Base-by-base conservation (phyloP, 345 rosid species). In the Pseudoturritis turrita region DNA sequence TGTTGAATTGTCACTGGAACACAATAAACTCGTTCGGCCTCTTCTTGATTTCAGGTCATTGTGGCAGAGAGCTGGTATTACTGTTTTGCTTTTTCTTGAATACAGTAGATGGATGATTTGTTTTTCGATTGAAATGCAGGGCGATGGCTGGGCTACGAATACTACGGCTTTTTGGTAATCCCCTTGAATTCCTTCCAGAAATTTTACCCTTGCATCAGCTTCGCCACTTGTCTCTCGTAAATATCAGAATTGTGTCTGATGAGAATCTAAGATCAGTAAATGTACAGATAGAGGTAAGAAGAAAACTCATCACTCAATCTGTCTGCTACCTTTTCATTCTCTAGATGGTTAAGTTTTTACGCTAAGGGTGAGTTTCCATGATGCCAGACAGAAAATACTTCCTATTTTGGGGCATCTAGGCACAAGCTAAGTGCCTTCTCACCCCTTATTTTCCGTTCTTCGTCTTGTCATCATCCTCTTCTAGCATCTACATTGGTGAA, bases 11-110 rank as follows among this genome's bases (percentile, higher is more conserved):
- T 95, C 99, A 10, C 76, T 95, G 81, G 99, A 95, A 63, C 89
- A 91, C 88, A 95, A 95, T 82, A 92, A 84, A 80, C 96, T 95
- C 62, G 78, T 95, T 47, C 90, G 97, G 40, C 99, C 98, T 71
- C 96, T 95, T 81, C 99, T 95, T 71, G 99, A 95, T 85, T 95
- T 89, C 96, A 95, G 99, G 99, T 95, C 78, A 73, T 57, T 79
- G 65, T 68, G 25, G 71, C 47, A 69, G 62, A 46, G 23, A 67
- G 43, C 19, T 59, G 53, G 41, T 65, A 50, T 59, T 18, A 44
- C 45, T 75, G 21, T 50, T 80, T 36, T 60, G 15, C 15, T 58
- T 40, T 74, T 65, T 79, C 4, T 41, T 65, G 46, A 55, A 56
- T 41, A 26, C 49, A 6, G 28, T 49, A 50, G 61, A 3, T n/a